A percentile compares a stretch with the other conserved stretches of the same genome.
phyloP scores from a whole-genome alignment of 768 basidiomycete genomes.

The Amanita jacksonii region DNA sequence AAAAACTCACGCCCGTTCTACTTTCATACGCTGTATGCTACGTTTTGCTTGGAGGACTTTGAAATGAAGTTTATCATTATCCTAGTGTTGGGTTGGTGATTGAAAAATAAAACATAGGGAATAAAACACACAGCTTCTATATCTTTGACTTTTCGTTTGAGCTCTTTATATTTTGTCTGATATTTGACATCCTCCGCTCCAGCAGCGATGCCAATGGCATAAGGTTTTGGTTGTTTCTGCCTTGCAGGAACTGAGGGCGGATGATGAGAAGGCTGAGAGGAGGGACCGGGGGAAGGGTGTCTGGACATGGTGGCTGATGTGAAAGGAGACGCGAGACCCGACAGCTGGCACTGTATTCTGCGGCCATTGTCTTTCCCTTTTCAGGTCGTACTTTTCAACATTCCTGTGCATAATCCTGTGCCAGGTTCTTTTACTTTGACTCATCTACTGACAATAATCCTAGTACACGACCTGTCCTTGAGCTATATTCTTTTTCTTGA shows the following conservation, averaged over 20 bases:
- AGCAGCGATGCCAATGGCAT: conserved; percentile 56
- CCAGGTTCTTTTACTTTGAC: background rate
- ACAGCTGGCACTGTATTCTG: conserved; percentile 27
- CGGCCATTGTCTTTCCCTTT: conserved; percentile 28
- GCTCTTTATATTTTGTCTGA: conserved; percentile 79
- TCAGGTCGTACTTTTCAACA: conserved; percentile 16
- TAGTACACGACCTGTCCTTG: background rate
- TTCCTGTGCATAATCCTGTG: background rate
- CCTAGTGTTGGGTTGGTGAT: conserved; percentile 34
- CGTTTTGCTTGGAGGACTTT: conserved; percentile 73
- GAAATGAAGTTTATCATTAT: conserved; percentile 82
- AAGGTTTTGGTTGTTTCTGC: conserved; percentile 43
- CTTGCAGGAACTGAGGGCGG: conserved; percentile 22
- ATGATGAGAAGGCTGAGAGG: conserved; percentile 22
- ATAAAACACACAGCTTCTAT: conserved; percentile 59
- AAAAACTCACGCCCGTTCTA: conserved; percentile 74
- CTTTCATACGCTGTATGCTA: conserved; percentile 77
- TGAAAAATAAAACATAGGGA: conserved; percentile 6
- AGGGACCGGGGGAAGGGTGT: conserved; percentile 45
- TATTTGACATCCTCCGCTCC: conserved; percentile 83
- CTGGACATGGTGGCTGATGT: conserved; percentile 55
- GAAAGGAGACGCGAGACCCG: conserved; percentile 25
- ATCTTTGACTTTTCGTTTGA: conserved; percentile 82
- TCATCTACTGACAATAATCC: background rate
- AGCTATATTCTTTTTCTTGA: background rate